phyloP scores from a whole-genome alignment of 1,284 basidiomycete species.

The Trametes versicolor region DNA sequence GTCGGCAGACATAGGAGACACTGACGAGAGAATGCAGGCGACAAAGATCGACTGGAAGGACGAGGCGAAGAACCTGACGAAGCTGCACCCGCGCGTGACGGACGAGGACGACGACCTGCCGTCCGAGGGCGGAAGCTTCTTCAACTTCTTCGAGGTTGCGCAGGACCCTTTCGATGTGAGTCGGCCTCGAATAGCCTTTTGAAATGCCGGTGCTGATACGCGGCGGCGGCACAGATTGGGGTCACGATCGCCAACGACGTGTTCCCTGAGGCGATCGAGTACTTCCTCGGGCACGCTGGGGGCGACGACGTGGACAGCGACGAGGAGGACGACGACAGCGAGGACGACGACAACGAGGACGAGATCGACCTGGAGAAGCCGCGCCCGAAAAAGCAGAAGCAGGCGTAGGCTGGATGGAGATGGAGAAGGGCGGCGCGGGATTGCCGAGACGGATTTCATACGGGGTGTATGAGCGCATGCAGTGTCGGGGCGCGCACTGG shows the following conservation, averaged over 20 bases:
- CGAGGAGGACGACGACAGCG: slow-evolving; percentile 69
- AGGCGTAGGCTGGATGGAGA: slow-evolving; percentile 52
- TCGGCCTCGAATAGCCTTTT: slow-evolving; percentile 28
- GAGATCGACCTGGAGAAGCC: slow-evolving; percentile 89
- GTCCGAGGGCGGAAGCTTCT: slow-evolving; percentile 84
- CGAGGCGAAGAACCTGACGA: slow-evolving; percentile 76
- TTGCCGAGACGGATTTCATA: slow-evolving; percentile 13
- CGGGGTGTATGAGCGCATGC: slow-evolving; percentile 21
- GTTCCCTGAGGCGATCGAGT: slow-evolving; percentile 81
- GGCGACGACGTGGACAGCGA: slow-evolving; percentile 69
- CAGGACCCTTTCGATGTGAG: slow-evolving; percentile 75
- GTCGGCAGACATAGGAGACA: background rate
- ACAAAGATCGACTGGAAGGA: slow-evolving; percentile 86
- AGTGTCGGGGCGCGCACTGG: slow-evolving; percentile 8
- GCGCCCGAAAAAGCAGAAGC: slow-evolving; percentile 71
- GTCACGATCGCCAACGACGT: slow-evolving; percentile 76
- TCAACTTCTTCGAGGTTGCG: slow-evolving; percentile 84
- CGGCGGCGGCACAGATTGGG: slow-evolving; percentile 62
- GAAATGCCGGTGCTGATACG: slow-evolving; percentile 22
- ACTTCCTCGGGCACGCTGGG: slow-evolving; percentile 73
- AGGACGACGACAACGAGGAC: slow-evolving; percentile 75
- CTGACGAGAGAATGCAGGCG: slow-evolving; percentile 51
- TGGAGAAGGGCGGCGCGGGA: background rate
- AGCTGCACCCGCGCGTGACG: slow-evolving; percentile 75
- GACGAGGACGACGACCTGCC: slow-evolving; percentile 66